These are phyloP conservation scores for Angomonas ambiguus DNA, from an alignment of 208 protist species.

Conservation along the genomic window DNA sequence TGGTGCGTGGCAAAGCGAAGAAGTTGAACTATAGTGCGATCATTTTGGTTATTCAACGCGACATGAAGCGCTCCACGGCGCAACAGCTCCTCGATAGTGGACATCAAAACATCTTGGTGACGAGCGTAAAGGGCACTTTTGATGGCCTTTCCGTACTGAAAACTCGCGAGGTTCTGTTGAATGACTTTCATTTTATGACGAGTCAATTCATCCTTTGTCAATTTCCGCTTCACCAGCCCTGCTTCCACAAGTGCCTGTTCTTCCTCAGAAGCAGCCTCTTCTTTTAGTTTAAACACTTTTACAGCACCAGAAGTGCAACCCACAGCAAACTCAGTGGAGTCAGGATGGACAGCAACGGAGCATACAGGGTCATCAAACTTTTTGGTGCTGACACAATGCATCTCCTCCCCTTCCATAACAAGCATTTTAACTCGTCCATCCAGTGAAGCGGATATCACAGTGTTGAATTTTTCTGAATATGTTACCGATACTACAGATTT, in stretches of 20 bases:
- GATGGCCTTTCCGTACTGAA: conserved; percentile 74
- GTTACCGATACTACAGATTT: conserved; percentile 70
- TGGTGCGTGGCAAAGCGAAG: conserved; percentile 70
- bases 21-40: conserved; percentile 68
- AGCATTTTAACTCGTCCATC: conserved; percentile 86
- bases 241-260: neutral
- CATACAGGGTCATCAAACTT: conserved; percentile 60
- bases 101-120: conserved; percentile 68
- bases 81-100: conserved; percentile 80
- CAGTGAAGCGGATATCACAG: conserved; percentile 62
- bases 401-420: conserved; percentile 30
- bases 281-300: conserved; percentile 58
- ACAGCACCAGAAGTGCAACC: conserved; percentile 57
- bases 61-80: conserved; percentile 75
- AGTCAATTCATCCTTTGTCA: conserved; percentile 26
- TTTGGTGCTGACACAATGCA: conserved; percentile 55
- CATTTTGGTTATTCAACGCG: conserved; percentile 78
- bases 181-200: conserved; percentile 47
- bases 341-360: conserved; percentile 57
- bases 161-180: conserved; percentile 58
- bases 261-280: neutral
- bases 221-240: conserved; percentile 2
- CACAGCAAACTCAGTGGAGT: conserved; percentile 66
- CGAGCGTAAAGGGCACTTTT: conserved; percentile 74
- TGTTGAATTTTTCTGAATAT: conserved; percentile 58